phyloP scores from a whole-genome alignment of 352 stramenopile genomes.

The Plasmopara viticola region DNA sequence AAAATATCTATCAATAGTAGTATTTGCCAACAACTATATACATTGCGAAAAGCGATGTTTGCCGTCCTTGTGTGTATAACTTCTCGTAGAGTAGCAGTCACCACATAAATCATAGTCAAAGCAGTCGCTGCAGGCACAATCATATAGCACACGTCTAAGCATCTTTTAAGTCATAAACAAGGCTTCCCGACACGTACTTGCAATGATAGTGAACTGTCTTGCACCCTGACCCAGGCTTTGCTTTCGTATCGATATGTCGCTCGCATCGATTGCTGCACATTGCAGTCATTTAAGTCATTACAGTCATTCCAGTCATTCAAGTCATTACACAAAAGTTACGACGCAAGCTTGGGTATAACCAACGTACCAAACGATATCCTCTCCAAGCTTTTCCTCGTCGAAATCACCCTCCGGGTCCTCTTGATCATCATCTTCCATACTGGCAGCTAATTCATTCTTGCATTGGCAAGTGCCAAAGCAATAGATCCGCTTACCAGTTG shows the following conservation, averaged over 20 bases:
- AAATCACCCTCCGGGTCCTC: constrained; percentile 2
- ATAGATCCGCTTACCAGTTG: constrained; percentile 20
- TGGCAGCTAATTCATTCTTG: constrained; percentile 30
- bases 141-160: constrained; percentile 1
- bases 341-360: background rate
- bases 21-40: constrained; percentile 16
- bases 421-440: constrained; percentile 22
- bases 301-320: constrained; percentile 2
- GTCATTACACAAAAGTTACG: background rate
- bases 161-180: background rate
- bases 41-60: constrained; percentile 35
- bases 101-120: constrained; percentile 72
- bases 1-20: too few species aligned
- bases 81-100: constrained; percentile 37
- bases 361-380: constrained; percentile 47
- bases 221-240: constrained; percentile 9
- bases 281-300: too few species aligned
- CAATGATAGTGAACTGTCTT: constrained; percentile 32
- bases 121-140: constrained; percentile 40
- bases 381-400: constrained; percentile 27
- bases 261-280: constrained; percentile 29
- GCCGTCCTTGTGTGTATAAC: constrained; percentile 29
- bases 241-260: constrained; percentile 25
- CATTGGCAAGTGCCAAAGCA: constrained; percentile 49
- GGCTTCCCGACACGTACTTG: constrained; percentile 20